Percentiles rank a stretch among this genome's conserved stretches.
Conservation (phyloP, 208 protist species). For the Acanthamoeba polyphaga region DNA sequence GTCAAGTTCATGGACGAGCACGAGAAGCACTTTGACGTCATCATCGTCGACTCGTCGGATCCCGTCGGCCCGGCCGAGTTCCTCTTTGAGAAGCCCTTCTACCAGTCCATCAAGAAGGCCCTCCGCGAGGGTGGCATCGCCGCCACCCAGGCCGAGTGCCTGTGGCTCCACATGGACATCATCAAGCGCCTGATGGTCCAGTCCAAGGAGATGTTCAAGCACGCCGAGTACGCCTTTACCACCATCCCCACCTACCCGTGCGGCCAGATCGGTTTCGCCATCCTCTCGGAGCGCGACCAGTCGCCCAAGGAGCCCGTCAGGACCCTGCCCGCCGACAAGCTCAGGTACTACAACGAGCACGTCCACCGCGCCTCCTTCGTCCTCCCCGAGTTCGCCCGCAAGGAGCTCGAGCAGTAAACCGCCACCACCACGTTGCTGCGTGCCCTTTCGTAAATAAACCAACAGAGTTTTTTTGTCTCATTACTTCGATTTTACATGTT, state of each 20-base stretch:
- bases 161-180: constrained; percentile 88
- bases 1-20: constrained; percentile 87
- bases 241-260: constrained; percentile 90
- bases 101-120: constrained; percentile 83
- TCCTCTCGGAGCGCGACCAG: constrained; percentile 74
- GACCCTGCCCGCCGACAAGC: constrained; percentile 59
- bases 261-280: constrained; percentile 89
- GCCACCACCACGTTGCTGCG: no score
- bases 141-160: constrained; percentile 87
- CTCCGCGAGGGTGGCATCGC: constrained; percentile 86
- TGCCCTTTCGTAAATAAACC: background rate
- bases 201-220: constrained; percentile 80
- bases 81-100: constrained; percentile 87
- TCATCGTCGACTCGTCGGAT: constrained; percentile 91
- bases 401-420: constrained; percentile 72
- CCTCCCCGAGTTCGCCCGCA: constrained; percentile 87
- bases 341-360: constrained; percentile 88
- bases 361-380: constrained; percentile 88
- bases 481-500: background rate
- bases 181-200: constrained; percentile 76
- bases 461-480: background rate
- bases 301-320: constrained; percentile 56
- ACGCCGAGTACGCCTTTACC: constrained; percentile 86
- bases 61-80: constrained; percentile 89
- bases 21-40: constrained; percentile 88